Evolutionary conservation across 345 rosid species (phyloP).

Genomic region (Lenwebbia sp.): DNA sequence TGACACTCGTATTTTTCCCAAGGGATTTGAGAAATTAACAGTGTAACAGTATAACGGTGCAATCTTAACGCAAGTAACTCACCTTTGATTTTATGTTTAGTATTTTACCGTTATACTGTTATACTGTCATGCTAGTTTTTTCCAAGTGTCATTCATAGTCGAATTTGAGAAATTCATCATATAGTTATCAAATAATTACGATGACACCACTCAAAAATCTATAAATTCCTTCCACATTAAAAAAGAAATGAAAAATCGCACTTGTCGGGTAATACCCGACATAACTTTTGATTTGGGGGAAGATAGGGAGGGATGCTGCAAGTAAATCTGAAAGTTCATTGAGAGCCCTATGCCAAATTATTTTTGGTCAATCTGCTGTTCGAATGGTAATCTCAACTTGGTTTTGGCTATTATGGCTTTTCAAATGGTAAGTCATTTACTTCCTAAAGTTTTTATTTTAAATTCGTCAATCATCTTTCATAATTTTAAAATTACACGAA

Average conservation of each 20-base stretch:
- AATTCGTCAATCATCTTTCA: neutral
- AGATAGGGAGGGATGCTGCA: neutral
- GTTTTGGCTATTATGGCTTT: neutral
- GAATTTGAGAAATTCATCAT: neutral
- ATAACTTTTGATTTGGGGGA: too few relatives aligned
- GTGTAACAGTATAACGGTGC: too few relatives aligned
- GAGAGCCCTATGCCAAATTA: neutral
- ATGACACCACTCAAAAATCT: too few relatives aligned
- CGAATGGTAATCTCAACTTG: neutral
- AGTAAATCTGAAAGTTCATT: neutral
- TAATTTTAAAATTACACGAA: neutral
- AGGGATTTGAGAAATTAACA: neutral
- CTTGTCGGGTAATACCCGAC: too few relatives aligned
- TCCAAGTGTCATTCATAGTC: neutral
- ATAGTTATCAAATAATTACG: neutral
- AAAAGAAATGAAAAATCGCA: too few relatives aligned
- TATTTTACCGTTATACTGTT: too few relatives aligned
- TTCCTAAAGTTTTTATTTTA: neutral
- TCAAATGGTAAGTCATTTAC: neutral
- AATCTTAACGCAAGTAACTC: too few relatives aligned
- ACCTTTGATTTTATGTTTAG: too few relatives aligned
- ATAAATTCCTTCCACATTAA: too few relatives aligned
- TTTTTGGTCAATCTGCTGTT: neutral
- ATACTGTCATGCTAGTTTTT: too few relatives aligned
- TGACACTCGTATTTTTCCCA: neutral